phyloP scores from a whole-genome alignment of 1,139 yeast species.

The Sugiyamaella paludigena region DNA sequence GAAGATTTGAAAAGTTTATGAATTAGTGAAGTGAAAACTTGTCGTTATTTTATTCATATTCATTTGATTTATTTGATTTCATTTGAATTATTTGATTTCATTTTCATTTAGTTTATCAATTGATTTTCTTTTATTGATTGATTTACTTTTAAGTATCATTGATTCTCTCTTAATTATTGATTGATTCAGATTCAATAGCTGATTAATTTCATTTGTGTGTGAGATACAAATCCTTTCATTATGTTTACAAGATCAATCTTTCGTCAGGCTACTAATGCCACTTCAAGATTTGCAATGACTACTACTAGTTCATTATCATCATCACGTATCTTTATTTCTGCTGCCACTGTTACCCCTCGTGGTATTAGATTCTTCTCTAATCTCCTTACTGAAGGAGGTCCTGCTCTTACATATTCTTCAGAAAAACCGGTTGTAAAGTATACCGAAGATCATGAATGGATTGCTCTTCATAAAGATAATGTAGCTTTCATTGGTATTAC shows the following conservation, averaged over 20 bases:
- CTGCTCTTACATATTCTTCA: constrained; percentile 51
- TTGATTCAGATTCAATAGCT: too few relatives aligned
- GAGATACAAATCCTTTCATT: not conserved
- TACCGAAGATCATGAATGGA: constrained; percentile 95
- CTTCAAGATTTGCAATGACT: constrained; percentile 13
- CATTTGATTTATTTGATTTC: too few relatives aligned
- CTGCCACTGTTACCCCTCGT: constrained; percentile 12
- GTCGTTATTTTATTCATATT: too few relatives aligned
- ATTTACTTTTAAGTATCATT: too few relatives aligned
- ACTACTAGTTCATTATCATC: constrained; percentile 13
- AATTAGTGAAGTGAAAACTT: not conserved
- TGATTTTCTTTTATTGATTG: not conserved
- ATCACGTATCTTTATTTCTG: constrained; percentile 10
- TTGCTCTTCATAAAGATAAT: constrained; percentile 80
- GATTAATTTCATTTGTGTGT: too few relatives aligned
- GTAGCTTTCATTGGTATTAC: constrained; percentile 83
- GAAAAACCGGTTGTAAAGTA: constrained; percentile 50
- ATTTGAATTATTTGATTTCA: too few relatives aligned
- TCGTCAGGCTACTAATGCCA: constrained; percentile 20
- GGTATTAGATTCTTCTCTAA: constrained; percentile 35
- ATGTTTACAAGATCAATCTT: constrained; percentile 17
- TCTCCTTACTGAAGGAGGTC: constrained; percentile 51
- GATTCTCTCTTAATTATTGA: not conserved
- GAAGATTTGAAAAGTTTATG: too few relatives aligned
- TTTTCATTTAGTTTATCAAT: too few relatives aligned